Conservation (phyloP, 1,139 yeast genomes). For the Taphrina communis region DNA sequence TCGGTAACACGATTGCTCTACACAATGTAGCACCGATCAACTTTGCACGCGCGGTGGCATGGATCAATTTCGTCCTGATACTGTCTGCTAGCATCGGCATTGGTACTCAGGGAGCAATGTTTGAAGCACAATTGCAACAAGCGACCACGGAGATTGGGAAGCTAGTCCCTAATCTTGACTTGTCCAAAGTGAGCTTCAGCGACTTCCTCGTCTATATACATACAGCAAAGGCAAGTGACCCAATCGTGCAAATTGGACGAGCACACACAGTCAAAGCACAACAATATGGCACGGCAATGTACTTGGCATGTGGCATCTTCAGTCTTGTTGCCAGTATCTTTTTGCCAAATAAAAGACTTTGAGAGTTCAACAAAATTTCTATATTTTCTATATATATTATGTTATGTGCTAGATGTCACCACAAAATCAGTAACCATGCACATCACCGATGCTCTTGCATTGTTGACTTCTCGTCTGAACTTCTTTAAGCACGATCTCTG, state of each 20-base stretch:
- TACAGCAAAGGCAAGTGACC: background rate
- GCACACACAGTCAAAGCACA: constrained; percentile 3
- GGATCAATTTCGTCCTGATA: constrained; percentile 4
- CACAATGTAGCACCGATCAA: background rate
- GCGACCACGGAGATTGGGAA: constrained; percentile 1
- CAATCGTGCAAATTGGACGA: constrained; percentile 5
- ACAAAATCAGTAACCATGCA: no score
- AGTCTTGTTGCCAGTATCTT: constrained; percentile 4
- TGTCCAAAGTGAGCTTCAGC: constrained; percentile 9
- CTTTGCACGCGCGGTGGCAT: constrained; percentile 1
- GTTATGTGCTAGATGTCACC: background rate
- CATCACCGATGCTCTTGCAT: no score
- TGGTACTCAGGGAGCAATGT: constrained; percentile 3
- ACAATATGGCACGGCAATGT: background rate
- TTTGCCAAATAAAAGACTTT: background rate
- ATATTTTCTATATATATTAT: background rate
- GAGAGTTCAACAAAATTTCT: background rate
- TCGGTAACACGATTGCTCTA: constrained; percentile 9
- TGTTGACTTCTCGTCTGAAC: no score
- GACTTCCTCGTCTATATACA: background rate
- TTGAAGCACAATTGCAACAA: background rate
- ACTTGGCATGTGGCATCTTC: constrained; percentile 10
- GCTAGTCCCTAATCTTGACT: background rate
- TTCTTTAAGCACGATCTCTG: no score
- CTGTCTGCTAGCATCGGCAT: constrained; percentile 11